Evolutionary conservation across 164 flowering plant species (phyloP).

Genomic region (Piper betle): DNA sequence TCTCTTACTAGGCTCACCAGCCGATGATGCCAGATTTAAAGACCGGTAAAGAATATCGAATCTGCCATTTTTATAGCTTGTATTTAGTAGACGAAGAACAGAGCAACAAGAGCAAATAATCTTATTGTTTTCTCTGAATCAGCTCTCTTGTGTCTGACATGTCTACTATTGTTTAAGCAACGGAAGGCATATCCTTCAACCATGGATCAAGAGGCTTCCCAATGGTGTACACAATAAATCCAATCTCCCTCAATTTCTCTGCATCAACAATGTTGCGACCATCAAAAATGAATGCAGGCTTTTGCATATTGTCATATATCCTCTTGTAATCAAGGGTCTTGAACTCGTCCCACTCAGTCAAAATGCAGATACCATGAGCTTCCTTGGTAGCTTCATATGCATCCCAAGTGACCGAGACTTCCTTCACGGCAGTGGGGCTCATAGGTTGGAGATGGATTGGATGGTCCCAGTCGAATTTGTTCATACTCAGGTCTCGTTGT

Average conservation of each 20-base stretch:
- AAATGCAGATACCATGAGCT: slow-evolving; percentile 59
- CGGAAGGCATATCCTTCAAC: slow-evolving; percentile 60
- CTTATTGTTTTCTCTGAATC: background rate
- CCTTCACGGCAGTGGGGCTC: slow-evolving; percentile 41
- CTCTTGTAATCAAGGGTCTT: slow-evolving; percentile 45
- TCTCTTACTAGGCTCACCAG: background rate
- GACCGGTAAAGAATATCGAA: background rate
- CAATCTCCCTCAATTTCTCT: slow-evolving; percentile 52
- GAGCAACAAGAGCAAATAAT: background rate
- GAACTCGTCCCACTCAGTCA: slow-evolving; percentile 85
- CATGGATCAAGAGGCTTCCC: slow-evolving; percentile 72
- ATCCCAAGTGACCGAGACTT: slow-evolving; percentile 40
- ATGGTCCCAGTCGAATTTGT: slow-evolving; percentile 72
- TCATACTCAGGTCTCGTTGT: slow-evolving; percentile 43
- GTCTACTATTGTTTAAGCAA: background rate
- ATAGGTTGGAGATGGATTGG: slow-evolving; percentile 47
- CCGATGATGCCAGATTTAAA: background rate
- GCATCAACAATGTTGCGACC: slow-evolving; percentile 45
- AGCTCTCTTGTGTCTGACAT: background rate
- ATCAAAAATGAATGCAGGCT: slow-evolving; percentile 69
- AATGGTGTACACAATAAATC: slow-evolving; percentile 59
- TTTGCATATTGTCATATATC: slow-evolving; percentile 57
- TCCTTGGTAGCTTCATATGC: slow-evolving; percentile 56
- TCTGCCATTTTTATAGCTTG: background rate
- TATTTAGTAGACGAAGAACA: background rate